Evolutionary conservation across 2,329 filamentous ascomycete species (phyloP).

Genomic region (Chaetothyriales sp.): DNA sequence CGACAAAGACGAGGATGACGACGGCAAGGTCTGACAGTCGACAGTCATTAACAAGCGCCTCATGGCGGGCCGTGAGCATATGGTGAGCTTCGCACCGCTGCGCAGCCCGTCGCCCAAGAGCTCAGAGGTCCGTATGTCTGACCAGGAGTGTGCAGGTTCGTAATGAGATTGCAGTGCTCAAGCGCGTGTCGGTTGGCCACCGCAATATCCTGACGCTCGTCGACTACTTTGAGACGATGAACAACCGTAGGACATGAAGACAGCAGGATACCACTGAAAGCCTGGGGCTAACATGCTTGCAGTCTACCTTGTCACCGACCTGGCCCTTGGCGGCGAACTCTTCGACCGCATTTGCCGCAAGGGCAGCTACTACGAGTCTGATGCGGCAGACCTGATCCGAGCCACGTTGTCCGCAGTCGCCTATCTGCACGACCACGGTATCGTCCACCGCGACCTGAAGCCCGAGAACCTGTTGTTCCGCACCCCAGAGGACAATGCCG

Average conservation of each 20-base stretch:
- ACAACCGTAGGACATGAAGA: slow-evolving; percentile 52
- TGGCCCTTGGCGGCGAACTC: slow-evolving; percentile 87
- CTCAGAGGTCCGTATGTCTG: slow-evolving; percentile 1
- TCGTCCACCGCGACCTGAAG: slow-evolving; percentile 94
- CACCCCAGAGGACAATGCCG: slow-evolving; percentile 93
- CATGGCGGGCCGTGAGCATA: slow-evolving; percentile 95
- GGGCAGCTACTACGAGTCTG: slow-evolving; percentile 94
- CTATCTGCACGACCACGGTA: slow-evolving; percentile 95
- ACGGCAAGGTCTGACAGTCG: slow-evolving; percentile 1
- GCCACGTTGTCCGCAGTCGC: slow-evolving; percentile 93
- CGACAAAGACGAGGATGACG: neutral
- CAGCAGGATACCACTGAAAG: neutral
- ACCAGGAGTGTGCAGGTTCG: slow-evolving; percentile 49
- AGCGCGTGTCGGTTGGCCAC: slow-evolving; percentile 97
- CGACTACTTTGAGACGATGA: slow-evolving; percentile 99
- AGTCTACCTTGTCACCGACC: slow-evolving; percentile 93
- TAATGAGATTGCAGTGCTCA: slow-evolving; percentile 95
- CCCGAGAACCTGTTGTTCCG: slow-evolving; percentile 94
- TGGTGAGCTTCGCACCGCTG: slow-evolving; percentile 43
- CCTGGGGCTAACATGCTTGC: slow-evolving; percentile 1
- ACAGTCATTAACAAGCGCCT: slow-evolving; percentile 90
- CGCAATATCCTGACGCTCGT: slow-evolving; percentile 95
- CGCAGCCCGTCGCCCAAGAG: neutral
- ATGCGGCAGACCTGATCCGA: slow-evolving; percentile 87
- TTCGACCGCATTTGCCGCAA: slow-evolving; percentile 98